phyloP scores from a whole-genome alignment of 2,329 filamentous ascomycete genomes.

The Penicillium sp. region DNA sequence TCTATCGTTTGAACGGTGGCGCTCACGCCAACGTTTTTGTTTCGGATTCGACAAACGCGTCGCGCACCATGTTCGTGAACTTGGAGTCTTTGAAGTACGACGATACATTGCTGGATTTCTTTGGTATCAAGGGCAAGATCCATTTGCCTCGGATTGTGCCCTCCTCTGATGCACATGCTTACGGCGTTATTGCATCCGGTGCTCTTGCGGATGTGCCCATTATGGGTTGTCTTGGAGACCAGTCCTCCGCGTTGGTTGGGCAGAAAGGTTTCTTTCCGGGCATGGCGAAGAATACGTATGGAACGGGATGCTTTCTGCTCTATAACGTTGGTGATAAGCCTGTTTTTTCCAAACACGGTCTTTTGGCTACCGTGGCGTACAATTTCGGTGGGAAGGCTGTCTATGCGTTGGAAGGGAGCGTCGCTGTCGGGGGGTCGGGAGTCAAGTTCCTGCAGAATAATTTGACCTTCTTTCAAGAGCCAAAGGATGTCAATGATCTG shows the following conservation, averaged over 20 bases:
- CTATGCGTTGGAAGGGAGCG: conserved; percentile 80
- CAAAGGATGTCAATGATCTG: conserved; percentile 63
- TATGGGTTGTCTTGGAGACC: conserved; percentile 78
- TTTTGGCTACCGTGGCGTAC: conserved; percentile 84
- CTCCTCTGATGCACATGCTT: conserved; percentile 70
- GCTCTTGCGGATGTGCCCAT: conserved; percentile 67
- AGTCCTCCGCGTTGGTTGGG: conserved; percentile 80
- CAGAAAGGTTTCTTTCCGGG: conserved; percentile 81
- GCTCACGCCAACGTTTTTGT: conserved; percentile 67
- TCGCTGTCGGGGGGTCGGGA: conserved; percentile 77
- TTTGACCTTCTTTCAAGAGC: conserved; percentile 60
- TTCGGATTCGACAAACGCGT: conserved; percentile 83
- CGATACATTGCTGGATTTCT: conserved; percentile 72
- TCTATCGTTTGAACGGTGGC: conserved; percentile 76
- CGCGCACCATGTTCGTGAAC: conserved; percentile 92
- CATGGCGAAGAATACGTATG: conserved; percentile 86
- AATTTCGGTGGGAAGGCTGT: conserved; percentile 73
- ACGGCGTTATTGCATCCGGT: conserved; percentile 65
- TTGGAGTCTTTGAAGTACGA: conserved; percentile 76
- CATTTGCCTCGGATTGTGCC: conserved; percentile 75
- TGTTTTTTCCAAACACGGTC: conserved; percentile 77
- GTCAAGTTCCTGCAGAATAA: conserved; percentile 73
- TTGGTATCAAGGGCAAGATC: conserved; percentile 71
- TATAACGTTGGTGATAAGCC: conserved; percentile 86
- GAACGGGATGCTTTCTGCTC: conserved; percentile 83